phyloP scores from a whole-genome alignment of 2,329 filamentous ascomycete genomes.

The Emergomyces africanus region DNA sequence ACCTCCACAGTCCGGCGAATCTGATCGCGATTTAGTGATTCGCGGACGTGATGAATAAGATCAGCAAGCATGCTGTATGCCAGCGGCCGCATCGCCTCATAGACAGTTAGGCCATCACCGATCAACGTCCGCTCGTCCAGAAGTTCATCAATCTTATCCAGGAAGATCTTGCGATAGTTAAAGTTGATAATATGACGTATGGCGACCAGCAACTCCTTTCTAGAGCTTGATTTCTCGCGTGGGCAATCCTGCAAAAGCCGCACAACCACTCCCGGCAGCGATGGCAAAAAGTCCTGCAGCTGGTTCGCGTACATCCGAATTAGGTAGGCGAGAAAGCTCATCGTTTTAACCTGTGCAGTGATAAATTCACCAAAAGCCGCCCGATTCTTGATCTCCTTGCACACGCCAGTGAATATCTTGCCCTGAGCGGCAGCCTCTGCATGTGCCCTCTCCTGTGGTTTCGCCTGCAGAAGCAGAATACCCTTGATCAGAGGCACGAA shows the following conservation, averaged over 20 bases:
- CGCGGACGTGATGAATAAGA: conserved; percentile 90
- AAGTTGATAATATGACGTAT: conserved; percentile 99
- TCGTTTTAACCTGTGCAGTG: conserved; percentile 95
- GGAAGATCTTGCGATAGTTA: conserved; percentile 90
- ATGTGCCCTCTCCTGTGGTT: conserved; percentile 86
- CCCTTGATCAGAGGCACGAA: conserved; percentile 93
- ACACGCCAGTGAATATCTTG: conserved; percentile 83
- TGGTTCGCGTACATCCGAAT: conserved; percentile 79
- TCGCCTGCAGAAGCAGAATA: conserved; percentile 77
- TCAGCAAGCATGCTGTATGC: conserved; percentile 98
- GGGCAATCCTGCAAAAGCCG: conserved; percentile 87
- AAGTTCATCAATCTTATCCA: conserved; percentile 87
- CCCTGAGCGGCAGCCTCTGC: conserved; percentile 66
- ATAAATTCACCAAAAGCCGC: conserved; percentile 96
- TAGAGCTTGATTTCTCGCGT: conserved; percentile 78
- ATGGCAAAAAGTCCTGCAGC: conserved; percentile 73
- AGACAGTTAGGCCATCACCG: conserved; percentile 89
- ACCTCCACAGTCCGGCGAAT: conserved; percentile 94
- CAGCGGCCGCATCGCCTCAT: conserved; percentile 88
- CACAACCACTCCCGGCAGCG: conserved; percentile 79
- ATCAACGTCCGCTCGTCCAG: conserved; percentile 89
- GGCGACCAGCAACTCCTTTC: conserved; percentile 91
- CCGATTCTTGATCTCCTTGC: conserved; percentile 82
- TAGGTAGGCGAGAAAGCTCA: conserved; percentile 95
- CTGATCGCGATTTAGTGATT: conserved; percentile 75